A percentile compares a stretch with the other conserved stretches of the same genome.
Evolutionary conservation across 306 rosid genomes (phyloP).

Genomic region (Glycine soja): DNA sequence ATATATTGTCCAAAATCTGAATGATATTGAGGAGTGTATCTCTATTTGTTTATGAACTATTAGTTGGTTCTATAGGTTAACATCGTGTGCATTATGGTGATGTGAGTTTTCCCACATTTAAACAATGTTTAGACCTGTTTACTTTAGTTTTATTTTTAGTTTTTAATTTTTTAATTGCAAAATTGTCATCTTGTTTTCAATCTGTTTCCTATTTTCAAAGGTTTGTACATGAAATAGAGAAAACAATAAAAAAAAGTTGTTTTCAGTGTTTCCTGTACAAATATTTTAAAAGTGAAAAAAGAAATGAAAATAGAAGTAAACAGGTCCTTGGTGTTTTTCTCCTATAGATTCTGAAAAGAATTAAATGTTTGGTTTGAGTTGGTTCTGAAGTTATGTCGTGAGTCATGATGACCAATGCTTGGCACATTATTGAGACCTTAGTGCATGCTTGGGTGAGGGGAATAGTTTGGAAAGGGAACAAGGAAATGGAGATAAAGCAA

Average conservation of each 20-base stretch:
- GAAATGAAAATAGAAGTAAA: neutral
- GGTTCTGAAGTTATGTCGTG: constrained; percentile 9
- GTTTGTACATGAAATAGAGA: neutral
- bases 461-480: neutral
- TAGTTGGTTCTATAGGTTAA: constrained; percentile 23
- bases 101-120: constrained; percentile 25
- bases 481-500: neutral
- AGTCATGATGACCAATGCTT: constrained; percentile 6
- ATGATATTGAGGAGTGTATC: constrained; percentile 35
- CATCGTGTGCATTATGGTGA: constrained; percentile 16
- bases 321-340: constrained; percentile 28
- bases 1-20: constrained; percentile 28
- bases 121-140: neutral
- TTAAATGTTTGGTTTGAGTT: constrained; percentile 29
- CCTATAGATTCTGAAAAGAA: constrained; percentile 21
- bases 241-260: too few species aligned
- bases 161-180: neutral
- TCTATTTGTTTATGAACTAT: constrained; percentile 33
- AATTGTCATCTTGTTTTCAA: neutral
- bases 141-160: too few species aligned
- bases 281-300: too few species aligned
- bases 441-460: neutral
- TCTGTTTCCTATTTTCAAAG: neutral
- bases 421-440: constrained; percentile 3
- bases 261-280: too few species aligned